Evolutionary conservation across 495 filamentous ascomycete genomes (phyloP), one percentile per base, ranked within the genome.

Genomic region (Lophiotrema nucula): DNA sequence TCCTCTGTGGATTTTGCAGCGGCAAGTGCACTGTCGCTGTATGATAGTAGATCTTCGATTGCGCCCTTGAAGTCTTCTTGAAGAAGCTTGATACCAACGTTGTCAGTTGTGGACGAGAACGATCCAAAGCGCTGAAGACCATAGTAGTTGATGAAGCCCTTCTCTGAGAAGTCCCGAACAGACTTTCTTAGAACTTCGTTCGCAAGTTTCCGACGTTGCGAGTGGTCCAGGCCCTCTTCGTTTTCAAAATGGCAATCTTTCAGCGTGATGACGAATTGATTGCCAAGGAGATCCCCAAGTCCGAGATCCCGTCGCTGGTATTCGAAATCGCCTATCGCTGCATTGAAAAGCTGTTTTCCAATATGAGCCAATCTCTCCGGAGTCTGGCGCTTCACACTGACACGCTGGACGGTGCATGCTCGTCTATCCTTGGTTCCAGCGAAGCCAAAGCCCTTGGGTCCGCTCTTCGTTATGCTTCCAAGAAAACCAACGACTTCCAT

Each of bases 91-190:
- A 88, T 77, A 28, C 93, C 93, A 12, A 96, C 71, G 1, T 81
- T 79, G 60, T 96, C 88, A 1, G 93, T 97, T 3, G 89, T 83
- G 4, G 85, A 86, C 2, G 80, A 71, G 70, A 90, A 92, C 2
- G 89, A 88, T 22, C 93, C 93, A 63, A 98, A 98, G 12, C 93
- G 84, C 73, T 98, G 93, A 2, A 97, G 81, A 13, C 93, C 93
- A 57, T 88, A 98, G 75, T 97, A 97, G 70, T 98, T 97, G 70
- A 97, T 83, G 73, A 95, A 98, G 0, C 93, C 93, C 13, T 82
- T 74, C 41, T 81, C 69, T 47, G 72, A 70, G 8, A 91, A 75
- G 24, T 77, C 75, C 43, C 73, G 66, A 39, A 88, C 71, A 5
- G 83, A 75, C 1, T 75, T 66, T 12, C 72, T 73, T 4, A 97